These are phyloP conservation scores for Lizanozyma gosingica DNA, from an alignment of 1,139 yeast species.

Conservation along the genomic window DNA sequence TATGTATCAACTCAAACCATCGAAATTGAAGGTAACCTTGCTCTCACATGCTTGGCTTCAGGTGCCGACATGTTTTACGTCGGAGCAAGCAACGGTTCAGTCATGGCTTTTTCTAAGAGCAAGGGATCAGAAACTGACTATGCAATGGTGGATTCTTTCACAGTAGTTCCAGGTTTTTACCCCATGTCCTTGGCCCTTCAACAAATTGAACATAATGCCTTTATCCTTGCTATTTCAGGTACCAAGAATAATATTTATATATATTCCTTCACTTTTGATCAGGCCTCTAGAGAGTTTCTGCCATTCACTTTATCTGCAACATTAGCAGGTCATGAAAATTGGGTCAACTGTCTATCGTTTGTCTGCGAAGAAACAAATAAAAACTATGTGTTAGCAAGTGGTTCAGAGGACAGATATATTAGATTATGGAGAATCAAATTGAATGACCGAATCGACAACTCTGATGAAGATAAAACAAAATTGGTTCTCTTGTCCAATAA, in stretches of 20 bases:
- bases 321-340: slow-evolving; percentile 85
- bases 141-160: slow-evolving; percentile 22
- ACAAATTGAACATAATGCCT: slow-evolving; percentile 26
- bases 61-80: slow-evolving; percentile 29
- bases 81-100: slow-evolving; percentile 64
- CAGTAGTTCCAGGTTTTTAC: slow-evolving; percentile 42
- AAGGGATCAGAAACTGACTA: slow-evolving; percentile 12
- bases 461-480: slow-evolving; percentile 47
- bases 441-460: slow-evolving; percentile 47
- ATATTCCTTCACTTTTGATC: slow-evolving; percentile 33
- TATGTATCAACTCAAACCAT: slow-evolving; percentile 24
- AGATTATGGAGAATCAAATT: slow-evolving; percentile 71
- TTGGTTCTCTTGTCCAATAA: slow-evolving; percentile 54
- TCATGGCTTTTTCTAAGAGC: slow-evolving; percentile 42
- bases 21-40: slow-evolving; percentile 26
- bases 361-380: slow-evolving; percentile 40
- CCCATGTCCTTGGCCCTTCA: slow-evolving; percentile 58
- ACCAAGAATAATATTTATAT: slow-evolving; percentile 53
- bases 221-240: slow-evolving; percentile 75
- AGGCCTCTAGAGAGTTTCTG: slow-evolving; percentile 6
- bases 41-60: slow-evolving; percentile 43
- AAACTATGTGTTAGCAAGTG: slow-evolving; percentile 63
- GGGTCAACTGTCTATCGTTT: slow-evolving; percentile 72
- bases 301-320: slow-evolving; percentile 36
- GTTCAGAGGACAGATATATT: slow-evolving; percentile 84